Percentiles rank a stretch among this genome's conserved stretches.
Evolutionary conservation across 768 basidiomycete species (phyloP).

Genomic region (Lactarius psammicola): DNA sequence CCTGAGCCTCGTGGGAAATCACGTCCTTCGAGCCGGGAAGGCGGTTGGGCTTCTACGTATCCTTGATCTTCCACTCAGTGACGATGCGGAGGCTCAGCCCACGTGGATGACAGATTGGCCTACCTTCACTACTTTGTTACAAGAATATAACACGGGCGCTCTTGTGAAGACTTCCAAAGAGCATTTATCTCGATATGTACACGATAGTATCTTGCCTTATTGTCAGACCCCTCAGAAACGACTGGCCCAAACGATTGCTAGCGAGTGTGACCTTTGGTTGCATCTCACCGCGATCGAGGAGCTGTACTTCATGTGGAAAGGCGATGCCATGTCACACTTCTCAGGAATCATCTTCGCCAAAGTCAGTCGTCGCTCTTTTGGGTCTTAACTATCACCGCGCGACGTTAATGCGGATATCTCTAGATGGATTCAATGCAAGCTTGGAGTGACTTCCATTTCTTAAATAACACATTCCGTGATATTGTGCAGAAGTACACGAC

Average conservation of each 20-base stretch:
- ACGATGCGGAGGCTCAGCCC: not conserved
- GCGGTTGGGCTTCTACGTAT: slow-evolving; percentile 71
- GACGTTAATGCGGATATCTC: not conserved
- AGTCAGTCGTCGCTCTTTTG: slow-evolving; percentile 40
- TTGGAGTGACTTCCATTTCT: slow-evolving; percentile 82
- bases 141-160: slow-evolving; percentile 8
- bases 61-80: slow-evolving; percentile 40
- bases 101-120: slow-evolving; percentile 23
- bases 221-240: slow-evolving; percentile 52
- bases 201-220: slow-evolving; percentile 57
- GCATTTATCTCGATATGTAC: slow-evolving; percentile 58
- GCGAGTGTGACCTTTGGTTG: slow-evolving; percentile 62
- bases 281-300: slow-evolving; percentile 67
- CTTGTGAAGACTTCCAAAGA: slow-evolving; percentile 58
- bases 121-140: slow-evolving; percentile 19
- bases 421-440: slow-evolving; percentile 72
- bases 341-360: slow-evolving; percentile 71
- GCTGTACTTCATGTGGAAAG: slow-evolving; percentile 70
- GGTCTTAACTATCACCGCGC: not conserved
- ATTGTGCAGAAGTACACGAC: slow-evolving; percentile 52
- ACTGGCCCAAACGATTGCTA: slow-evolving; percentile 57
- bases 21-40: slow-evolving; percentile 69
- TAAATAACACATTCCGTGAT: slow-evolving; percentile 75
- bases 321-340: slow-evolving; percentile 76
- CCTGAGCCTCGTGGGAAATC: slow-evolving; percentile 56